These are phyloP conservation scores for Trichosanthes cucumerina DNA, from an alignment of 306 rosid species.

Conservation along the genomic window DNA sequence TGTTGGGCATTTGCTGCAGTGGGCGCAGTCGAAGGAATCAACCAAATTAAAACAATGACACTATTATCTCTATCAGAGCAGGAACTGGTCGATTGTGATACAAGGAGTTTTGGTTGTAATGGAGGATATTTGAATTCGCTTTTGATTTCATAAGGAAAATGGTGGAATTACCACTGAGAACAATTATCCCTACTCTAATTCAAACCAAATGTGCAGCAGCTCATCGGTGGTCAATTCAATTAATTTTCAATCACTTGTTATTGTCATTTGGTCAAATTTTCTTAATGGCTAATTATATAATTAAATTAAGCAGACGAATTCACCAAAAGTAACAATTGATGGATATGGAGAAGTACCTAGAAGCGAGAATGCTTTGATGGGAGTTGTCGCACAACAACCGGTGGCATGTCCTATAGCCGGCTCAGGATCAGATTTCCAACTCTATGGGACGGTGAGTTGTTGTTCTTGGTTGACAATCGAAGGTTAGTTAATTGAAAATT, in stretches of 20 bases:
- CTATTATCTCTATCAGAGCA: slow-evolving; percentile 35
- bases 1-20: slow-evolving; percentile 43
- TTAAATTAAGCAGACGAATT: slow-evolving; percentile 15
- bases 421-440: slow-evolving; percentile 32
- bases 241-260: not conserved
- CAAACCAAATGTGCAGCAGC: slow-evolving; percentile 15
- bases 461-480: no score
- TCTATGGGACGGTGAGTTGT: slow-evolving; percentile 25
- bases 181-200: slow-evolving; percentile 25
- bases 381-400: slow-evolving; percentile 41
- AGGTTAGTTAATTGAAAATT: no score
- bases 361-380: slow-evolving; percentile 33
- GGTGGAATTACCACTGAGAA: slow-evolving; percentile 29
- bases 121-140: slow-evolving; percentile 32
- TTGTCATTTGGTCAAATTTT: no score
- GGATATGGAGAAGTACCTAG: slow-evolving; percentile 32
- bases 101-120: slow-evolving; percentile 25
- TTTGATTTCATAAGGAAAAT: slow-evolving; percentile 24
- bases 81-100: slow-evolving; percentile 29
- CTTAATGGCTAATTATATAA: no score
- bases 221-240: slow-evolving; percentile 17
- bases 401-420: slow-evolving; percentile 33
- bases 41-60: slow-evolving; percentile 21
- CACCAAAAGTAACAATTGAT: slow-evolving; percentile 28
- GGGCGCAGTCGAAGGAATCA: slow-evolving; percentile 33